Percentiles rank a stretch among this genome's conserved stretches.
Conservation (phyloP, 768 basidiomycete genomes). For the Trametes coccinea region DNA sequence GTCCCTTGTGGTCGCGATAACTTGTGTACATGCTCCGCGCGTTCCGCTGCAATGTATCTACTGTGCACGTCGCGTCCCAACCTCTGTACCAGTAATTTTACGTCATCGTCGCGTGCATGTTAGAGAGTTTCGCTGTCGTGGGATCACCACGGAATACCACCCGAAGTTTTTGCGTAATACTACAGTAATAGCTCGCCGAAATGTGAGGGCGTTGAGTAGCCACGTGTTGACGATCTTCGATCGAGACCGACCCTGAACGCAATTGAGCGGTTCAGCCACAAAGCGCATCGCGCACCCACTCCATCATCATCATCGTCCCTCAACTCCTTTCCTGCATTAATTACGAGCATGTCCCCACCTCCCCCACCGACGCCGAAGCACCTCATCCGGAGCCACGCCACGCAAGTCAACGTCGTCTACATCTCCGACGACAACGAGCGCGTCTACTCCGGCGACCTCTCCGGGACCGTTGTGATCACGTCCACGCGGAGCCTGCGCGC, state of each 20-base stretch:
- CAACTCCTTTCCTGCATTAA: too few relatives aligned
- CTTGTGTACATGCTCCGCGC: constrained; percentile 8
- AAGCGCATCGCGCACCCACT: too few relatives aligned
- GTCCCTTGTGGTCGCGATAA: not conserved
- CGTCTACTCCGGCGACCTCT: constrained; percentile 83
- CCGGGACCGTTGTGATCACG: constrained; percentile 75
- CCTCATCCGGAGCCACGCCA: constrained; percentile 70
- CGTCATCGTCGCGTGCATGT: not conserved
- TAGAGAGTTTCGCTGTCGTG: not conserved
- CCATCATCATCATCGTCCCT: too few relatives aligned
- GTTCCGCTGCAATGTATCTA: constrained; percentile 15
- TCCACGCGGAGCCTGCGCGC: constrained; percentile 78
- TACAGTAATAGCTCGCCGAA: too few relatives aligned
- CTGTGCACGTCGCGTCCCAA: not conserved
- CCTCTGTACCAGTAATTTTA: constrained; percentile 3
- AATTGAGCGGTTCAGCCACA: not conserved
- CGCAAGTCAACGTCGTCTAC: constrained; percentile 58
- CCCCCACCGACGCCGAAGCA: constrained; percentile 57
- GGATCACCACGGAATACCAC: not conserved
- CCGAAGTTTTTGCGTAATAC: too few relatives aligned
- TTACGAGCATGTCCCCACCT: constrained; percentile 11
- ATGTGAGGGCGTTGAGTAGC: constrained; percentile 1
- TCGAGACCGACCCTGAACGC: not conserved
- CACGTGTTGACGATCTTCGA: constrained; percentile 7
- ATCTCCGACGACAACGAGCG: constrained; percentile 75